Conservation (phyloP, 345 rosid genomes). For the Balakata baccata region DNA sequence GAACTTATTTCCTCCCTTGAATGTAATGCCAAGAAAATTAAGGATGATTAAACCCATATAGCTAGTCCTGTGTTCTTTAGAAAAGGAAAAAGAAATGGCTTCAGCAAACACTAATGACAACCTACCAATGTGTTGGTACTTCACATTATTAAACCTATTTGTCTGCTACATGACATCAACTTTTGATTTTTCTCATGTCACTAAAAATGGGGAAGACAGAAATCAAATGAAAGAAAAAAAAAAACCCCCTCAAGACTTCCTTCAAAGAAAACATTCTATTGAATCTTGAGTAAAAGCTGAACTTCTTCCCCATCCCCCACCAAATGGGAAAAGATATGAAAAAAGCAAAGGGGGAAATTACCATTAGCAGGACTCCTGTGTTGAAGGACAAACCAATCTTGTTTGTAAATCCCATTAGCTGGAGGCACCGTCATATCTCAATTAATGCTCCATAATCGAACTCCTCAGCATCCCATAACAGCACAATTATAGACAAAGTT, state of each 20-base stretch:
- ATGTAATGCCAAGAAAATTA: slow-evolving; percentile 36
- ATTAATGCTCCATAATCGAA: slow-evolving; percentile 23
- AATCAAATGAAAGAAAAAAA: slow-evolving; percentile 39
- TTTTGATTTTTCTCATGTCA: slow-evolving; percentile 38
- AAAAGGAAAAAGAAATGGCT: slow-evolving; percentile 15
- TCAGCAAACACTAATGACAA: slow-evolving; percentile 39
- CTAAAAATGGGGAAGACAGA: slow-evolving; percentile 45
- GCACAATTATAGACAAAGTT: slow-evolving; percentile 96
- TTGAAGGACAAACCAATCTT: slow-evolving; percentile 41
- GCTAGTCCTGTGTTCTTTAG: slow-evolving; percentile 31
- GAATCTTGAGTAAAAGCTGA: slow-evolving; percentile 56
- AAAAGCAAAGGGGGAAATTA: slow-evolving; percentile 42
- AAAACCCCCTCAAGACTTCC: slow-evolving; percentile 37
- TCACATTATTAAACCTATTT: slow-evolving; percentile 51
- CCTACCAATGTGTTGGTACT: slow-evolving; percentile 46
- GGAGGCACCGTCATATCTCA: slow-evolving; percentile 31
- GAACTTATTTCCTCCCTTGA: slow-evolving; percentile 40
- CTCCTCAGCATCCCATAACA: slow-evolving; percentile 86
- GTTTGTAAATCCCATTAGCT: slow-evolving; percentile 37
- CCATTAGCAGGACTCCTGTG: slow-evolving; percentile 51
- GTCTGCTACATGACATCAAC: slow-evolving; percentile 44
- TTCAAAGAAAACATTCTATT: slow-evolving; percentile 42
- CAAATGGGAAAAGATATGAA: slow-evolving; percentile 36
- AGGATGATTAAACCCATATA: slow-evolving; percentile 38
- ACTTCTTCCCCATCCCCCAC: slow-evolving; percentile 41